Base-by-base conservation (phyloP, 345 rosid genomes). In the Lepidium africanum region DNA sequence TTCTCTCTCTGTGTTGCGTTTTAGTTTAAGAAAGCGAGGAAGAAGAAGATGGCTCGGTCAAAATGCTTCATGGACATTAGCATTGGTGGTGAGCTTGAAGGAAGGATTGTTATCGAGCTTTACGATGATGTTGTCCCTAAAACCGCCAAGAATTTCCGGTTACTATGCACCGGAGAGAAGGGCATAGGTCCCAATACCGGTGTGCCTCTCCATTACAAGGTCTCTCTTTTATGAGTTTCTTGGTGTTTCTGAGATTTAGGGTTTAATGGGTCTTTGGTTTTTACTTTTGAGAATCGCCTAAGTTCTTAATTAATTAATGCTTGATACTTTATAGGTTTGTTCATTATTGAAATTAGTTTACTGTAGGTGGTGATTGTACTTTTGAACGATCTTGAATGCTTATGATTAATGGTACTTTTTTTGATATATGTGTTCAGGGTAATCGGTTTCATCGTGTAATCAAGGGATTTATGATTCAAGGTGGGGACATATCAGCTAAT, bases 151-250 rank as follows among this genome's bases (percentile, higher is more conserved):
- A 94, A 94, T 79, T 94, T 94, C 79, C 80, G 99, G 63, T 87
- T 95, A 36, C 93, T 94, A 43, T 94, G 99, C 69, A 89, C 93
- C 32, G 96, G 99, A 0, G 93, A 91, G 76, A 94, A 84, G 80
- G 99, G 96, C 81, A 72, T 86, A 73, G 99, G 89, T 2, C 89
- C 96, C 23, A 72, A 75, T 64, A 86, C 97, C 6, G 86, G 79
- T 11, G 86, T 69, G 12, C 90, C 93, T 66, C 96, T 94, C 59
- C 97, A 94, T 69, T 89, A 81, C 81, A 94, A 94, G 96, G 97
- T 87, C 67, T 63, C 21, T 23, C 21, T 56, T 36, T 42, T 1
- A 39, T 51, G 42, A 51, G 51, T 72, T 2, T 71, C 7, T 27
- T 36, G 23, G 2, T 49, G 14, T 47, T 38, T 30, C 14, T 50